These are phyloP conservation scores for Pythium insidiosum DNA, from an alignment of 352 stramenopile species.

Conservation along the genomic window DNA sequence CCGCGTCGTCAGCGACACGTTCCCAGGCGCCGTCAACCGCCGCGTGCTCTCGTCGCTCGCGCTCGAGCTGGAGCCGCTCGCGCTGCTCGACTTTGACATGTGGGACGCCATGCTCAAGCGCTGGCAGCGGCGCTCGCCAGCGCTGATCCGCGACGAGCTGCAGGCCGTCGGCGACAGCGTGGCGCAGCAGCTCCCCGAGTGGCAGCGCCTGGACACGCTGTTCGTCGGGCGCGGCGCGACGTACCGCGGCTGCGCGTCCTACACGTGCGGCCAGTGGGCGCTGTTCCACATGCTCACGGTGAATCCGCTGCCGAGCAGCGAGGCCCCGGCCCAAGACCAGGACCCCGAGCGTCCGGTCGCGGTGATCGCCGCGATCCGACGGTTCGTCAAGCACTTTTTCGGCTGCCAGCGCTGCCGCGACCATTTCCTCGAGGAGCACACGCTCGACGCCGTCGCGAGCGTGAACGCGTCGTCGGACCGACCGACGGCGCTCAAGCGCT, in stretches of 20 bases:
- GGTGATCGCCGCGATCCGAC: slow-evolving; percentile 64
- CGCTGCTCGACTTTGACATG: slow-evolving; percentile 63
- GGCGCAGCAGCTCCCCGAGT: slow-evolving; percentile 46
- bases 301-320: no score
- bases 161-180: slow-evolving; percentile 36
- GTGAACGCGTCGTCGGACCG: slow-evolving; percentile 58
- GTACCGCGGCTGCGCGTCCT: slow-evolving; percentile 65
- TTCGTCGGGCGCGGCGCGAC: slow-evolving; percentile 55
- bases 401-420: slow-evolving; percentile 69
- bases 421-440: slow-evolving; percentile 76
- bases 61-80: slow-evolving; percentile 33
- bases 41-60: slow-evolving; percentile 46
- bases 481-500: slow-evolving; percentile 50
- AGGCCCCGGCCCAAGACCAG: slow-evolving; percentile 26
- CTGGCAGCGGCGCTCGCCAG: slow-evolving; percentile 41
- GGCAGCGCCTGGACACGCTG: slow-evolving; percentile 52
- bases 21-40: slow-evolving; percentile 65
- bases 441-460: slow-evolving; percentile 51
- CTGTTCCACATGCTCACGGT: slow-evolving; percentile 86
- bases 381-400: slow-evolving; percentile 84
- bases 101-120: slow-evolving; percentile 51
- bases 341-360: slow-evolving; percentile 51
- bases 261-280: slow-evolving; percentile 81
- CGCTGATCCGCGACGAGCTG: slow-evolving; percentile 47
- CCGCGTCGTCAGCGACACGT: slow-evolving; percentile 58